A percentile compares a stretch with the other conserved stretches of the same genome.
phyloP scores from a whole-genome alignment of 2,329 filamentous ascomycete species.

The Metarhizium anisopliae region DNA sequence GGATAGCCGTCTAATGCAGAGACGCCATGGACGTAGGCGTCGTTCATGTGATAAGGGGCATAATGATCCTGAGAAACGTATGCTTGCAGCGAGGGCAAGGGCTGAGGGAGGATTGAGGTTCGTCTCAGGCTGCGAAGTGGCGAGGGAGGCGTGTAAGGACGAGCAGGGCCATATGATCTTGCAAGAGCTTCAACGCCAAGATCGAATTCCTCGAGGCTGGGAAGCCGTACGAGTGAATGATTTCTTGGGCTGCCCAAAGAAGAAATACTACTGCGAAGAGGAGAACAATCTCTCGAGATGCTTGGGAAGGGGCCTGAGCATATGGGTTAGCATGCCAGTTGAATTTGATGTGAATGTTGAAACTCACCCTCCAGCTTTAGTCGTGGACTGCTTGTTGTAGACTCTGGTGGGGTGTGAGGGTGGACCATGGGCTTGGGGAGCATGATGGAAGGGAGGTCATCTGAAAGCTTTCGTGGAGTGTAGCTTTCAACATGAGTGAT shows the following conservation, averaged over 20 bases:
- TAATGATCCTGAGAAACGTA: slow-evolving; percentile 15
- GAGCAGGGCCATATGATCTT: slow-evolving; percentile 19
- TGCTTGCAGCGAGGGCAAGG: slow-evolving; percentile 13
- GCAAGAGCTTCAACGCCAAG: slow-evolving; percentile 28
- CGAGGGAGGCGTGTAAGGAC: slow-evolving; percentile 19
- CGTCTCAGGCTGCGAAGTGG: slow-evolving; percentile 17
- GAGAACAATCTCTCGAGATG: slow-evolving; percentile 15
- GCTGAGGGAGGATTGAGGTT: slow-evolving; percentile 15
- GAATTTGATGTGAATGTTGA: neutral
- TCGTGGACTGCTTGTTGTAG: slow-evolving; percentile 24
- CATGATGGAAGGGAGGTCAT: slow-evolving; percentile 14
- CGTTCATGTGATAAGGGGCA: slow-evolving; percentile 13
- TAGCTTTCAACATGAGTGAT: slow-evolving; percentile 12
- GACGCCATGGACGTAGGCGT: slow-evolving; percentile 14
- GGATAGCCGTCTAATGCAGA: slow-evolving; percentile 21
- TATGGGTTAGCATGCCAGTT: slow-evolving; percentile 1
- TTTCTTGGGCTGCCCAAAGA: slow-evolving; percentile 8
- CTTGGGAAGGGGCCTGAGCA: slow-evolving; percentile 13
- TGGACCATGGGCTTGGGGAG: slow-evolving; percentile 11
- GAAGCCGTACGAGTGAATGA: slow-evolving; percentile 18
- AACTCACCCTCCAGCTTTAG: slow-evolving; percentile 23
- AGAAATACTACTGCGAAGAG: slow-evolving; percentile 15
- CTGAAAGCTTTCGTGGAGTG: slow-evolving; percentile 11
- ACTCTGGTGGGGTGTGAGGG: slow-evolving; percentile 22
- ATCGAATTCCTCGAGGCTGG: slow-evolving; percentile 28